Conservation (phyloP, 768 basidiomycete genomes). For the Nidula microcarpa region DNA sequence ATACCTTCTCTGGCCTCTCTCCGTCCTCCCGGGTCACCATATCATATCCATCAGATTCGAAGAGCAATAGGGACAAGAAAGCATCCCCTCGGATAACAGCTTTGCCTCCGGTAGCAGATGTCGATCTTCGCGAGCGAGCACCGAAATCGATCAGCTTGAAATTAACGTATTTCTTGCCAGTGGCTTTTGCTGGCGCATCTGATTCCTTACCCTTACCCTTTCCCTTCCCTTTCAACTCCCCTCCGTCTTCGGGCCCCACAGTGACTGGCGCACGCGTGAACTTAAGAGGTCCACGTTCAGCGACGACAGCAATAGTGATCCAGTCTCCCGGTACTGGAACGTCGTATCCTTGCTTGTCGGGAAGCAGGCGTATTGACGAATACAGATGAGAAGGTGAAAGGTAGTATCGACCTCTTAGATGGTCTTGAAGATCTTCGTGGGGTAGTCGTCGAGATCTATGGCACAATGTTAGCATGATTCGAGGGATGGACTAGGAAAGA, state of each 20-base stretch:
- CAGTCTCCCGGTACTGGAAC: conserved; percentile 92
- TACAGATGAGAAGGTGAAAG: conserved; percentile 88
- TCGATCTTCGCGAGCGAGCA: conserved; percentile 40
- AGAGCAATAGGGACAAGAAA: conserved; percentile 76
- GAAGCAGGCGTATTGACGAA: conserved; percentile 73
- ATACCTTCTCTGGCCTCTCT: conserved; percentile 55
- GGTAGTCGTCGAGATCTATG: conserved; percentile 67
- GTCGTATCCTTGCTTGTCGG: conserved; percentile 83
- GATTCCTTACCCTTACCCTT: conserved; percentile 33
- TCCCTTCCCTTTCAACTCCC: conserved; percentile 27
- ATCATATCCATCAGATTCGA: conserved; percentile 80
- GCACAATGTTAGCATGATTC: conserved; percentile 3
- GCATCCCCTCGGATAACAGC: conserved; percentile 77
- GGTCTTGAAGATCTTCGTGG: conserved; percentile 76
- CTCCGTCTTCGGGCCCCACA: conserved; percentile 40
- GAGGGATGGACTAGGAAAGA: conserved; percentile 1
- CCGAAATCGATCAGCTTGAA: conserved; percentile 84
- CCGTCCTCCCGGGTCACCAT: conserved; percentile 48
- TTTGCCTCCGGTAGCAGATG: conserved; percentile 54
- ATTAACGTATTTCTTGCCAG: conserved; percentile 81
- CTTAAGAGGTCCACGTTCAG: conserved; percentile 80
- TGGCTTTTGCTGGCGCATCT: conserved; percentile 29
- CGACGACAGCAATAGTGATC: conserved; percentile 94
- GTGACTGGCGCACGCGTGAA: conserved; percentile 67
- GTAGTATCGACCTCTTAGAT: conserved; percentile 81